These are phyloP conservation scores for Mucor irregularis DNA, from an alignment of 371 early-diverging fungal species.

Conservation along the genomic window DNA sequence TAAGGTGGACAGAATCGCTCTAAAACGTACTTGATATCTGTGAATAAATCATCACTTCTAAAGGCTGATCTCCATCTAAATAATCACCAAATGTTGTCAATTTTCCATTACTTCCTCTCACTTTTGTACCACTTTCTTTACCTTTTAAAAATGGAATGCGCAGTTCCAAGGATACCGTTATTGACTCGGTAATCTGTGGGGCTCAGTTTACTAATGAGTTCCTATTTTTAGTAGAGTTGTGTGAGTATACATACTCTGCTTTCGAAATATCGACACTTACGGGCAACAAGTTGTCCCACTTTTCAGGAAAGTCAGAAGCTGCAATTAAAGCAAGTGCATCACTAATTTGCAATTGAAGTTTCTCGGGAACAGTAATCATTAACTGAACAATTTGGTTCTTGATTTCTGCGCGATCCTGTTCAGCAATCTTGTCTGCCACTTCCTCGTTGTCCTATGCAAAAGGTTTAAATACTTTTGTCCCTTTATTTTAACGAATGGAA, in stretches of 20 bases:
- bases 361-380: constrained; percentile 80
- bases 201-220: constrained; percentile 76
- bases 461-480: too few species aligned
- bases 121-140: too few species aligned
- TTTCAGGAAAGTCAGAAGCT: constrained; percentile 85
- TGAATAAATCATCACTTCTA: constrained; percentile 75
- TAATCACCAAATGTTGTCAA: background rate
- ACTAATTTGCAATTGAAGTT: constrained; percentile 86
- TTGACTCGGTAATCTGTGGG: constrained; percentile 79
- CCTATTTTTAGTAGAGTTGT: constrained; percentile 37
- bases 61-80: constrained; percentile 90
- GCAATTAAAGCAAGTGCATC: constrained; percentile 93
- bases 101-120: background rate
- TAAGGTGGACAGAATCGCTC: constrained; percentile 81
- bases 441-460: constrained; percentile 49
- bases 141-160: constrained; percentile 93
- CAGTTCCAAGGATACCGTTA: constrained; percentile 90
- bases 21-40: constrained; percentile 91
- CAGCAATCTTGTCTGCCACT: constrained; percentile 55
- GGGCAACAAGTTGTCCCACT: constrained; percentile 84
- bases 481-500: background rate
- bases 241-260: background rate
- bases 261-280: constrained; percentile 41
- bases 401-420: constrained; percentile 76
- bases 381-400: constrained; percentile 81